Conservation (phyloP, 2,329 filamentous ascomycete species). For the Aspergillus awamori region DNA sequence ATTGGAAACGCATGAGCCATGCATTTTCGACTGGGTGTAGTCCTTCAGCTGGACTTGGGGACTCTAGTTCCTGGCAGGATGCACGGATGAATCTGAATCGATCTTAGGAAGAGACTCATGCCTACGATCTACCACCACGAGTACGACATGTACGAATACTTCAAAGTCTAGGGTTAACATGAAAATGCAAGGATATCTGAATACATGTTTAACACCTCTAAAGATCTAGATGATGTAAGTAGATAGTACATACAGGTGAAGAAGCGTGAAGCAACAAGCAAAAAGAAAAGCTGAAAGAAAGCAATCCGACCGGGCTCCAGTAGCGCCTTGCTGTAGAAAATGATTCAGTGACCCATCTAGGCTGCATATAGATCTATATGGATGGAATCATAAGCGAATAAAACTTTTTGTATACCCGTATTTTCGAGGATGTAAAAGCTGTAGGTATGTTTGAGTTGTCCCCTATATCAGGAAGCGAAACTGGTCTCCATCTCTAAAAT, state of each 20-base stretch:
- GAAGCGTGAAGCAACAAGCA: background rate
- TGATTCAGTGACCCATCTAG: conserved; percentile 18
- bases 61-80: too few relatives aligned
- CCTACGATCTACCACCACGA: background rate
- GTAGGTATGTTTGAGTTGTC: background rate
- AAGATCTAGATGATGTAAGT: background rate
- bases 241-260: background rate
- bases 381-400: conserved; percentile 13
- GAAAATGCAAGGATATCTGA: background rate
- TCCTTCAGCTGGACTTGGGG: too few relatives aligned
- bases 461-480: background rate
- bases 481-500: background rate
- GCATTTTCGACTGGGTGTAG: too few relatives aligned
- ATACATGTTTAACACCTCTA: background rate
- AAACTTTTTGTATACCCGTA: background rate
- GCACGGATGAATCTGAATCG: too few relatives aligned
- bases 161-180: background rate
- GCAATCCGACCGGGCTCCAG: conserved; percentile 27
- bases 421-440: background rate
- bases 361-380: conserved; percentile 20
- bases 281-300: background rate
- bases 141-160: background rate
- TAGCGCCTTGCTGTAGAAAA: conserved; percentile 34
- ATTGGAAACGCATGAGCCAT: too few relatives aligned
- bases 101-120: too few relatives aligned